These are phyloP conservation scores for Phytophthora litchii DNA, from an alignment of 352 stramenopile species.

Conservation along the genomic window DNA sequence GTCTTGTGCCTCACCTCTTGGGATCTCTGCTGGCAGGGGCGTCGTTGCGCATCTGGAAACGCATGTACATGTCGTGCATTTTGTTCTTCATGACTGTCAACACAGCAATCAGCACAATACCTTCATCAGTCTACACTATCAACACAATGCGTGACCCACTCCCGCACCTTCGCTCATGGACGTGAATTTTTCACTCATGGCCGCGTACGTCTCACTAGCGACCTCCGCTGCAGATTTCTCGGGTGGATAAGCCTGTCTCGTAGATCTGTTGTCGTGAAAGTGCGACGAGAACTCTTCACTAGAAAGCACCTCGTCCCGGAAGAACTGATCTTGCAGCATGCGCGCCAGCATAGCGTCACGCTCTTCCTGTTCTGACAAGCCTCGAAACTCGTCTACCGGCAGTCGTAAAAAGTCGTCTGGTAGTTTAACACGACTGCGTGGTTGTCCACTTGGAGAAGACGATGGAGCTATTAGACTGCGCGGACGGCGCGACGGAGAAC, in stretches of 20 bases:
- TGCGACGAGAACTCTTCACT: slow-evolving; percentile 79
- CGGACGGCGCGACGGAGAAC: slow-evolving; percentile 12
- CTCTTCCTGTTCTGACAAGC: slow-evolving; percentile 69
- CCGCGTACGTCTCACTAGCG: slow-evolving; percentile 70
- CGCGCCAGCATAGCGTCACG: slow-evolving; percentile 71
- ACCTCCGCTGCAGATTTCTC: slow-evolving; percentile 79
- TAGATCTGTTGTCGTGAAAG: slow-evolving; percentile 50
- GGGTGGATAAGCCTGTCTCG: slow-evolving; percentile 23
- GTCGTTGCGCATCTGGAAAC: slow-evolving; percentile 77
- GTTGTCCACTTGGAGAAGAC: slow-evolving; percentile 19
- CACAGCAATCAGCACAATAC: slow-evolving; percentile 13
- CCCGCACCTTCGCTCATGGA: slow-evolving; percentile 72
- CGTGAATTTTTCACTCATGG: slow-evolving; percentile 74
- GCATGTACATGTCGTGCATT: slow-evolving; percentile 84
- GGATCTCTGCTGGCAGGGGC: slow-evolving; percentile 53
- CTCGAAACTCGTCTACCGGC: slow-evolving; percentile 33
- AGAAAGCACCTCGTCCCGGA: slow-evolving; percentile 72
- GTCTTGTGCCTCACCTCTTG: slow-evolving; percentile 50
- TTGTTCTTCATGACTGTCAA: slow-evolving; percentile 75
- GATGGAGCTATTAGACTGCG: slow-evolving; percentile 18
- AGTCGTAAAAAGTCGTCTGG: slow-evolving; percentile 79
- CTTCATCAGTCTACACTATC: slow-evolving; percentile 5
- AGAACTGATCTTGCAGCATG: slow-evolving; percentile 88
- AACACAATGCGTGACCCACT: not conserved
- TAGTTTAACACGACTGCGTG: slow-evolving; percentile 40